Evolutionary conservation across 177 flowering plant species (phyloP), one percentile per base, ranked within the genome.

Genomic region (Tripterygium wilfordii): DNA sequence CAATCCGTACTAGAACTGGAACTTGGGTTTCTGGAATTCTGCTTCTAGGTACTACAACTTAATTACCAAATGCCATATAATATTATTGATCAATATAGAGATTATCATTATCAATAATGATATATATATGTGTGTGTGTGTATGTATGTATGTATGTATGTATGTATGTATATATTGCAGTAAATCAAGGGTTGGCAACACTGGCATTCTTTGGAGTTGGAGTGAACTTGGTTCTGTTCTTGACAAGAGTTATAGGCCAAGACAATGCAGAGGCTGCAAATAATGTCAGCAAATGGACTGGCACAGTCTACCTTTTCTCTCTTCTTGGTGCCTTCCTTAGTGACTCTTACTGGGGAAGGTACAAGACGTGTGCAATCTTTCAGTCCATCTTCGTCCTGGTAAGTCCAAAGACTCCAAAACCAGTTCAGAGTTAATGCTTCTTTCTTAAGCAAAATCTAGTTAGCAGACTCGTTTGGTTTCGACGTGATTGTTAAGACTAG

Each of bases 31-130:
- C 90, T 25, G 95, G 67, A 19, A 51, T 51, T 51, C 57, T 85
- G 1, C 56, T 88, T 10, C 73, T 88, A 16, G 83, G 96, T 85
- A 76, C n/a, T n/a, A n/a, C n/a, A n/a, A n/a, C n/a, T n/a, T n/a
- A n/a, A n/a, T n/a, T n/a, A n/a, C n/a, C n/a, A n/a, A n/a, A n/a
- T n/a, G n/a, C n/a, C n/a, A n/a, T n/a, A n/a, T n/a, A n/a, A n/a
- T n/a, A n/a, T n/a, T n/a, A n/a, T n/a, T n/a, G n/a, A n/a, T n/a
- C n/a, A n/a, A n/a, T n/a, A n/a, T n/a, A n/a, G n/a, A n/a, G n/a
- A n/a, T n/a, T n/a, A n/a, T n/a, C n/a, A n/a, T n/a, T n/a, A n/a
- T 32, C 2, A 31, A 0, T 15, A 16, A 4, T 2, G 4, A 30
- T 18, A 5, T 51, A 77, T n/a, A n/a, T n/a, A n/a, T n/a, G n/a